A percentile compares a stretch with the other conserved stretches of the same genome.
phyloP scores from a whole-genome alignment of 2,329 filamentous ascomycete genomes.

The Xylariaceae sp. region DNA sequence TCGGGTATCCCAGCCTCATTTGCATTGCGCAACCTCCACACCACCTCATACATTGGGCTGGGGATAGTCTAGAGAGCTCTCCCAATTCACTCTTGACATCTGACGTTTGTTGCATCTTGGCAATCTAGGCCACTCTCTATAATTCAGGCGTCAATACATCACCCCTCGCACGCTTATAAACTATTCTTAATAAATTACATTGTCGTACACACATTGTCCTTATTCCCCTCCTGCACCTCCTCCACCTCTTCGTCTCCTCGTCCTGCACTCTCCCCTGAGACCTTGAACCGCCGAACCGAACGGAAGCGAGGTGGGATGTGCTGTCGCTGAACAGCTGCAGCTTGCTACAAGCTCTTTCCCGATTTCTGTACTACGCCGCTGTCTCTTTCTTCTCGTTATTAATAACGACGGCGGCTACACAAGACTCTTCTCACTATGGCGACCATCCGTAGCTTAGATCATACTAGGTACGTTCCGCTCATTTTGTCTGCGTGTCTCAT shows the following conservation, averaged over 20 bases:
- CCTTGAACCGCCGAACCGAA: slow-evolving; percentile 17
- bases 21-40: slow-evolving; percentile 29
- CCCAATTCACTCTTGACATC: slow-evolving; percentile 2
- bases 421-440: slow-evolving; percentile 37
- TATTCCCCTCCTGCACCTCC: slow-evolving; percentile 1
- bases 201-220: slow-evolving; percentile 12
- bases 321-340: slow-evolving; percentile 32
- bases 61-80: slow-evolving; percentile 4
- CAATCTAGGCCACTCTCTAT: slow-evolving; percentile 1
- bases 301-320: slow-evolving; percentile 29
- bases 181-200: slow-evolving; percentile 15
- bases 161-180: neutral
- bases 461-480: slow-evolving; percentile 41
- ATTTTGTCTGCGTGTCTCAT: slow-evolving; percentile 11
- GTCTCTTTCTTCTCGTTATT: slow-evolving; percentile 10
- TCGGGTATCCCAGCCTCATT: too few relatives aligned
- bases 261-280: slow-evolving; percentile 14
- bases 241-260: neutral
- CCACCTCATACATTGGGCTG: slow-evolving; percentile 4
- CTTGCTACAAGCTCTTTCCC: slow-evolving; percentile 28
- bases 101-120: slow-evolving; percentile 25
- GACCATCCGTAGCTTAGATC: slow-evolving; percentile 43
- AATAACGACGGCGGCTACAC: slow-evolving; percentile 21
- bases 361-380: slow-evolving; percentile 25
- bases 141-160: slow-evolving; percentile 15